Evolutionary conservation across 257 asterid species (phyloP).

Genomic region (Jaltomata sinuosa): DNA sequence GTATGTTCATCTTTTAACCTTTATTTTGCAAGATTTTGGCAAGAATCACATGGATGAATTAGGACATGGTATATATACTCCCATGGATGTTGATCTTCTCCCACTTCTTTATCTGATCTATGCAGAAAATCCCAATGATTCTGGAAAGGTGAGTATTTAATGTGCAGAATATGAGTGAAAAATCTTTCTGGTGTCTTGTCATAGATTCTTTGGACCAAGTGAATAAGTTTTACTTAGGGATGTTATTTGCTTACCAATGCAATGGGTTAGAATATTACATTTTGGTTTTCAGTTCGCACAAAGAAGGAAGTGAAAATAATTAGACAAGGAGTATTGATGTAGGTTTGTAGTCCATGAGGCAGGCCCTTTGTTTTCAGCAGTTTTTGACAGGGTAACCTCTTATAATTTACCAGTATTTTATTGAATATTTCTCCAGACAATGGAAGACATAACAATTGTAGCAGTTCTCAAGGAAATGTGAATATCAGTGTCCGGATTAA

Average conservation of each 20-base stretch:
- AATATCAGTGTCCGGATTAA: neutral
- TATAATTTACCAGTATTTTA: neutral
- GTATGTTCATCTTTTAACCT: neutral
- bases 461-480: neutral
- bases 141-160: constrained; percentile 63
- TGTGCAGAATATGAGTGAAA: neutral
- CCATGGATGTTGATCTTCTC: constrained; percentile 64
- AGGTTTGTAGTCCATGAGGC: neutral
- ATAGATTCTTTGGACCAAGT: neutral
- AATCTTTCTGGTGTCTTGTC: neutral
- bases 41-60: constrained; percentile 67
- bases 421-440: neutral
- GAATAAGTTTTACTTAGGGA: neutral
- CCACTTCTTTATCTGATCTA: constrained; percentile 81
- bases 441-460: neutral
- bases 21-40: constrained; percentile 54
- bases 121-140: constrained; percentile 93
- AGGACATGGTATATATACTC: constrained; percentile 72
- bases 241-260: neutral
- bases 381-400: neutral
- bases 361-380: neutral
- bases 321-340: neutral
- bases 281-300: neutral
- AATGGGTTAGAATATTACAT: neutral
- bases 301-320: neutral